Evolutionary conservation across 352 stramenopile species (phyloP).

Genomic region (Pseudoperonospora humuli): DNA sequence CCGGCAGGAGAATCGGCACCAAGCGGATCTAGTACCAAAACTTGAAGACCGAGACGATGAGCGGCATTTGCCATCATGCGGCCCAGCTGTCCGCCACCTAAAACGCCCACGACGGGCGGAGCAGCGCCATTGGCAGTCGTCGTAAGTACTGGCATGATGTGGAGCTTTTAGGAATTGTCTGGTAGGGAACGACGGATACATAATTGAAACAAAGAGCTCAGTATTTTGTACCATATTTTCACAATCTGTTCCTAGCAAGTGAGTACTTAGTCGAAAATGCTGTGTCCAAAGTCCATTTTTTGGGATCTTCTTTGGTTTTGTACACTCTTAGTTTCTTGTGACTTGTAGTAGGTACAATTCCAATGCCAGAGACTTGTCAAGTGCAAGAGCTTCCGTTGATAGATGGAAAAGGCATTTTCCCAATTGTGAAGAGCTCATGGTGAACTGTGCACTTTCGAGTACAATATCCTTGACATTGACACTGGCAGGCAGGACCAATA

Average conservation of each 20-base stretch:
- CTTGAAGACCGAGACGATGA: slow-evolving; percentile 89
- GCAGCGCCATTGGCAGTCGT: slow-evolving; percentile 26
- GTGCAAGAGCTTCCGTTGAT: slow-evolving; percentile 47
- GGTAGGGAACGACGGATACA: too few species aligned
- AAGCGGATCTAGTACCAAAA: slow-evolving; percentile 91
- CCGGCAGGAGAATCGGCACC: slow-evolving; percentile 64
- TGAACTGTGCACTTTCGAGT: slow-evolving; percentile 2
- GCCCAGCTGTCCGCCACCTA: slow-evolving; percentile 96
- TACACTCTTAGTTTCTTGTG: background rate
- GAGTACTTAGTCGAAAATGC: too few species aligned
- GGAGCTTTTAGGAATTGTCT: too few species aligned
- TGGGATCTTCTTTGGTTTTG: too few species aligned
- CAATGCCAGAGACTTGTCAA: slow-evolving; percentile 35
- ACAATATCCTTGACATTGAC: slow-evolving; percentile 24
- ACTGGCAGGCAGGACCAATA: slow-evolving; percentile 42
- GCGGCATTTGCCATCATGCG: slow-evolving; percentile 98
- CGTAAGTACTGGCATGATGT: slow-evolving; percentile 53
- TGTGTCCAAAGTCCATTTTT: too few species aligned
- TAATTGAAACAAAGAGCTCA: too few species aligned
- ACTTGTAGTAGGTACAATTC: slow-evolving; percentile 28
- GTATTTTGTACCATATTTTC: too few species aligned
- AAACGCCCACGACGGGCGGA: slow-evolving; percentile 76
- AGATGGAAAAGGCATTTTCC: slow-evolving; percentile 49
- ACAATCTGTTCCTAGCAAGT: too few species aligned
- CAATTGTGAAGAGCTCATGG: slow-evolving; percentile 6